These are phyloP conservation scores for Polytrichum commune DNA, from an alignment of 225 moss, liverwort and hornwort species.

Conservation along the genomic window DNA sequence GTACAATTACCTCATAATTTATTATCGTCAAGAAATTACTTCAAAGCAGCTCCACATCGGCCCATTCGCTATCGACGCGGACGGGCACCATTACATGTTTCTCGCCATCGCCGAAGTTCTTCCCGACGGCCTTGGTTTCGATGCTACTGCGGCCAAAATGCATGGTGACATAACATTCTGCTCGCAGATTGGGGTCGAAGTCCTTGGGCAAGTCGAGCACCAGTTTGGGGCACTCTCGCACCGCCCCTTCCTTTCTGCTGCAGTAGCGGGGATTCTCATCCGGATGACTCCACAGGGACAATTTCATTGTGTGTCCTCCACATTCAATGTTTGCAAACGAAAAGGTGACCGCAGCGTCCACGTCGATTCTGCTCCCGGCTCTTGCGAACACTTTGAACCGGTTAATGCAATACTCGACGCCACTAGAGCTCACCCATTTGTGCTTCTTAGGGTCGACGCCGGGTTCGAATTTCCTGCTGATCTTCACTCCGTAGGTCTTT, in stretches of 20 bases:
- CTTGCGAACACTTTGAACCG: background rate
- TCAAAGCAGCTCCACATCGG: no score
- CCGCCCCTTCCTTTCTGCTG: background rate
- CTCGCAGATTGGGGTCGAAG: background rate
- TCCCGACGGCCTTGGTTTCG: slow-evolving; percentile 4
- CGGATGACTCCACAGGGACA: background rate
- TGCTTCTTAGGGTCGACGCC: slow-evolving; percentile 27
- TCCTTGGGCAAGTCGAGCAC: background rate
- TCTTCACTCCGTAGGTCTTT: slow-evolving; percentile 50
- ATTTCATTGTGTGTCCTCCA: accelerated
- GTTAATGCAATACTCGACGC: background rate
- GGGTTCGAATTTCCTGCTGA: slow-evolving; percentile 6
- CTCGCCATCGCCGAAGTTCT: slow-evolving; percentile 15
- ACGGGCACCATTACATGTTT: slow-evolving; percentile 5
- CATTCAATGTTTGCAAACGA: accelerated
- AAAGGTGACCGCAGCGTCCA: background rate
- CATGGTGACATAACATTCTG: background rate
- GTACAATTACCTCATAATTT: no score
- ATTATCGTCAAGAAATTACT: no score
- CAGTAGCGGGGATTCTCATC: slow-evolving; percentile 7
- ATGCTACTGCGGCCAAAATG: slow-evolving; percentile 19
- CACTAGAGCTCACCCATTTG: background rate
- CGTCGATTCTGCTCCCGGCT: background rate
- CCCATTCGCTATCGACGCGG: background rate
- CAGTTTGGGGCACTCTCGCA: background rate